Evolutionary conservation across 2,329 filamentous ascomycete genomes (phyloP), one percentile per base, ranked within the genome.

Genomic region (Bimuria novae-zelandiae): DNA sequence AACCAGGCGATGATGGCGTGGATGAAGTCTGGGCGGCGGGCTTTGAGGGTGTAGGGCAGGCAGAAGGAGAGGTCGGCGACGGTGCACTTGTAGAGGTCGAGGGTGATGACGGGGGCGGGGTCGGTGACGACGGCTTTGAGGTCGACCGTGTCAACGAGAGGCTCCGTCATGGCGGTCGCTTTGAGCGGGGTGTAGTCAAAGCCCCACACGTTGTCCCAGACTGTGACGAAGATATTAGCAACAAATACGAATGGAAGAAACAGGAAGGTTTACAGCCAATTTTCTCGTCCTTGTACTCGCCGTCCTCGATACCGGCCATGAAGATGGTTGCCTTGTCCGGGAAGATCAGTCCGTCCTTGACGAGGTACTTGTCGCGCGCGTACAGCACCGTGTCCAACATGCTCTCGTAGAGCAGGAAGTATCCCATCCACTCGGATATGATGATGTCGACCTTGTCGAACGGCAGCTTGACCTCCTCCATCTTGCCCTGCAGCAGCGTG

Each of bases 391-490:
- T 99, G 80, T 99, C 94, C 71, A 99, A 79, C 94, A 99, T 99
- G 84, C 85, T 90, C 85, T 99, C 94, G 79, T 99, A 99, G 56
- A 99, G 86, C 48, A 99, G 81, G 82, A 97, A 97, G 81, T 99
- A 99, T 29, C 94, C 94, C 94, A 99, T 99, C 94, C 94, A 99
- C 82, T 99, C 94, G 1, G 93, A 97, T 75, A 99, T 96, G 79
- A 99, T 99, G 74, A 99, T 99, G 73, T 99, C 94, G 62, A 99
- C 94, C 79, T 97, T 90, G 70, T 91, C 89, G 77, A 89, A 96
- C 17, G 94, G 94, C 58, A 99, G 82, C 70, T 89, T 82, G 40
- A 99, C 92, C 80, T 99, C 94, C 81, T 99, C 94, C 94, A 99
- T 99, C 85, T 99, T 99, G 75, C 94, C 94, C 81, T 97, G 94